phyloP scores from a whole-genome alignment of 2,329 filamentous ascomycete species.

The Penicillium sp. region DNA sequence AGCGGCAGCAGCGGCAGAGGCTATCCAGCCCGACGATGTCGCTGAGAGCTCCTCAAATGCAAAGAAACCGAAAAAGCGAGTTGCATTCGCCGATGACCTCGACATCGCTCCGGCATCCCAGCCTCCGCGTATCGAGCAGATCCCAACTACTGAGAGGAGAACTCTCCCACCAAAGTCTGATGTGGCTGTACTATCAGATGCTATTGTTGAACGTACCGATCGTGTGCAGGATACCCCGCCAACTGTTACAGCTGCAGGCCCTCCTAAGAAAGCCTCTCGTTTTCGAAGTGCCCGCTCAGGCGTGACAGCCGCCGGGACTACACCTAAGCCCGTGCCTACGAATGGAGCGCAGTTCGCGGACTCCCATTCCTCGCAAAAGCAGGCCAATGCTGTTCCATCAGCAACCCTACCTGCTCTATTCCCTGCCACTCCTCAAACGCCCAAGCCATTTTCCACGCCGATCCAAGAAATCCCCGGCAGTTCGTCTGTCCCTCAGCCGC shows the following conservation, averaged over 20 bases:
- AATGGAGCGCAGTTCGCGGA: conserved; percentile 19
- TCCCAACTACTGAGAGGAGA: conserved; percentile 23
- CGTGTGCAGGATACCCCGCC: conserved; percentile 15
- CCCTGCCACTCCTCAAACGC: conserved; percentile 37
- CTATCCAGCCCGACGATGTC: neutral
- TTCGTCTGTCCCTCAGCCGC: conserved; percentile 33
- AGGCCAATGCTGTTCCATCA: conserved; percentile 21
- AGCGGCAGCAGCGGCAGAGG: conserved; percentile 23
- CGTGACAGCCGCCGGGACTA: conserved; percentile 1
- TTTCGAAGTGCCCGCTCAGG: conserved; percentile 43
- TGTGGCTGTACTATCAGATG: conserved; percentile 40
- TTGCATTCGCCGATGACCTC: conserved; percentile 75
- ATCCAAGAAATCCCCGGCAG: conserved; percentile 28
- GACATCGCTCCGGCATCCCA: conserved; percentile 64
- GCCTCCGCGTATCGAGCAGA: conserved; percentile 23
- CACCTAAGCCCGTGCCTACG: conserved; percentile 11
- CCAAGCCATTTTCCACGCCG: conserved; percentile 42
- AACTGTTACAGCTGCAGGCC: conserved; percentile 10
- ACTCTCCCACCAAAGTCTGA: conserved; percentile 30
- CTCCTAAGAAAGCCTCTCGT: conserved; percentile 44
- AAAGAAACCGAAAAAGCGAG: conserved; percentile 60
- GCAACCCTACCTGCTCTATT: conserved; percentile 35
- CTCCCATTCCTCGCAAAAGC: conserved; percentile 19
- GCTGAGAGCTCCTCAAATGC: conserved; percentile 10
- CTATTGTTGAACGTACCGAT: conserved; percentile 46